Evolutionary conservation across 2,329 filamentous ascomycete species (phyloP).

Genomic region (Phialophora expanda): DNA sequence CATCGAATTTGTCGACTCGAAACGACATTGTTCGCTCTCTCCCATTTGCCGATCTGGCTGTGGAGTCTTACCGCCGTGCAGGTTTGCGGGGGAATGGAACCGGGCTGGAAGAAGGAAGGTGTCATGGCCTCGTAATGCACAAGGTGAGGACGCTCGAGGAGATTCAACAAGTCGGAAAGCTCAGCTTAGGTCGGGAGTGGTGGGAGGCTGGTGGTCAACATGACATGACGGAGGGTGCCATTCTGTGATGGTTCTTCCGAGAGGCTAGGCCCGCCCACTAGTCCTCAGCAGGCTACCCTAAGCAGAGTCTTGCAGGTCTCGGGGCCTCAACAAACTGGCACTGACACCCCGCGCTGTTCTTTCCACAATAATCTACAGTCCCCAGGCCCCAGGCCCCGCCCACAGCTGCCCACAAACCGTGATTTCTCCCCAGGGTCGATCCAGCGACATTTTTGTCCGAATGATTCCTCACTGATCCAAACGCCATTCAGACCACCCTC

Average conservation of each 20-base stretch:
- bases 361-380: constrained; percentile 12
- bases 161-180: constrained; percentile 1
- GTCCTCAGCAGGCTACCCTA: constrained; percentile 1
- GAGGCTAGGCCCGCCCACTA: constrained; percentile 4
- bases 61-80: constrained; percentile 2
- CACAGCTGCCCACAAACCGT: constrained; percentile 1
- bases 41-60: constrained; percentile 15
- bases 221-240: background rate
- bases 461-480: background rate
- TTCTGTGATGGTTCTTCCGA: background rate
- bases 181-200: background rate
- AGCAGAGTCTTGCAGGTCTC: constrained; percentile 9
- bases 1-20: constrained; percentile 21
- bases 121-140: background rate
- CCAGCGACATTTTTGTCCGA: constrained; percentile 17
- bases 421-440: constrained; percentile 4
- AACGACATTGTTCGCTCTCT: constrained; percentile 4
- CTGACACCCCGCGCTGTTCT: constrained; percentile 18
- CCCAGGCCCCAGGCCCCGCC: constrained; percentile 1
- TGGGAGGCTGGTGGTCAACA: background rate
- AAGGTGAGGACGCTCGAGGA: background rate
- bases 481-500: constrained; percentile 15
- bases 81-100: constrained; percentile 31
- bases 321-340: constrained; percentile 16
- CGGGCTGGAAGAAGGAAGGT: constrained; percentile 17